Percentiles rank a stretch among this genome's conserved stretches.
These are phyloP conservation scores for Suillus luteus DNA, from an alignment of 768 basidiomycete species.

Conservation along the genomic window DNA sequence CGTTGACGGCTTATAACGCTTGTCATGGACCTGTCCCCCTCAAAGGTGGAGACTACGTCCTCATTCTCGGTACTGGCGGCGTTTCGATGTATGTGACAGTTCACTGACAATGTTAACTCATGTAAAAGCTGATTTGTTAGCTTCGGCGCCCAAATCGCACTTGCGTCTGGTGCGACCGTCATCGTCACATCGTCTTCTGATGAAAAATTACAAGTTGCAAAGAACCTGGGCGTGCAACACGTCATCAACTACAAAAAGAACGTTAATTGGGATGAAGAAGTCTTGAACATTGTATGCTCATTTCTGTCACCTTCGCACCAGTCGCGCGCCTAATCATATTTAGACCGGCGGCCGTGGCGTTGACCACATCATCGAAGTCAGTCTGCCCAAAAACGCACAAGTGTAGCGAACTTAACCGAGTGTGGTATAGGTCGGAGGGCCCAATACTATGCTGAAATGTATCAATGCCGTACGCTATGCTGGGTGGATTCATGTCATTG, in stretches of 20 bases:
- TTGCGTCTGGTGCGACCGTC: conserved; percentile 62
- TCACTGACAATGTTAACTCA: too few species aligned
- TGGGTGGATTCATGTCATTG: conserved; percentile 53
- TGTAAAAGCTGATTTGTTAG: conserved; percentile 30
- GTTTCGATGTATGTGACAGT: conserved; percentile 48
- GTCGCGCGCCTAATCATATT: neutral
- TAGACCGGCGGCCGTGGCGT: conserved; percentile 35
- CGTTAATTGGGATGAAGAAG: conserved; percentile 61
- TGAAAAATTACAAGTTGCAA: conserved; percentile 55
- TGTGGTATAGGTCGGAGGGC: conserved; percentile 50
- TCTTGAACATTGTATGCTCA: conserved; percentile 42
- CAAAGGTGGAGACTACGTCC: conserved; percentile 60
- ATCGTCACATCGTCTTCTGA: conserved; percentile 71
- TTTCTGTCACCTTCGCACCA: neutral
- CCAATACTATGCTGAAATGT: conserved; percentile 49
- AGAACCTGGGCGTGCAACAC: conserved; percentile 52
- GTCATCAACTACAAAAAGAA: conserved; percentile 63
- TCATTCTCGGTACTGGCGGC: conserved; percentile 58
- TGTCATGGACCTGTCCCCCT: conserved; percentile 50
- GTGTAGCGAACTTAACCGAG: neutral
- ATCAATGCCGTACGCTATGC: conserved; percentile 40
- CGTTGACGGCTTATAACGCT: conserved; percentile 65
- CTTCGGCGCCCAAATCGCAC: conserved; percentile 61
- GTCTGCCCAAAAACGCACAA: neutral
- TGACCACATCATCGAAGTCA: conserved; percentile 38